phyloP scores from a whole-genome alignment of 1,284 basidiomycete genomes.

The Sporisorium sorghi region DNA sequence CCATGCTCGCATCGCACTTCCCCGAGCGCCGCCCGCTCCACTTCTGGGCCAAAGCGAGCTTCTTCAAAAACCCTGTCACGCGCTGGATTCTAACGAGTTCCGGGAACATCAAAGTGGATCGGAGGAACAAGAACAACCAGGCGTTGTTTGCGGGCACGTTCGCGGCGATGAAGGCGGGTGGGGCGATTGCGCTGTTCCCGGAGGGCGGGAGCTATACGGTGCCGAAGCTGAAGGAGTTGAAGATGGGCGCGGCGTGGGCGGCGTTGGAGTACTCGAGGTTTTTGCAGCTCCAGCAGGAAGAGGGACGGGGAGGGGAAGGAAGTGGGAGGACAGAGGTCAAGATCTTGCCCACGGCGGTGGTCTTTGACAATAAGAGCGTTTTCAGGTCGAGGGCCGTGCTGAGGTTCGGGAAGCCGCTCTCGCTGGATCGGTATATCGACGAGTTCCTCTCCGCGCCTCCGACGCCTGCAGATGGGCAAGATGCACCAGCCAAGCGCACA shows the following conservation, averaged over 20 bases:
- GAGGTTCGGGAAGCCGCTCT: conserved; percentile 81
- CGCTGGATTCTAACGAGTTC: conserved; percentile 83
- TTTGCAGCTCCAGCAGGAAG: conserved; percentile 17
- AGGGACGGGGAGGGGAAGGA: conserved; percentile 50
- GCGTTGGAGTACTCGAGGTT: conserved; percentile 86
- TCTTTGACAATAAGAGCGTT: conserved; percentile 93
- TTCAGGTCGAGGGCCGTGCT: conserved; percentile 79
- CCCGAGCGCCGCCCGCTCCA: conserved; percentile 83
- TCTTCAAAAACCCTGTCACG: conserved; percentile 78
- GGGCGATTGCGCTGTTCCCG: conserved; percentile 90
- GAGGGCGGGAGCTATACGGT: conserved; percentile 84
- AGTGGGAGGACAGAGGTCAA: too few relatives aligned
- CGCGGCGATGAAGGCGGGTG: conserved; percentile 80
- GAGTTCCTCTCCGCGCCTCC: conserved; percentile 76
- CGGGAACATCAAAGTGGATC: conserved; percentile 94
- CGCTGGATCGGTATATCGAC: conserved; percentile 79
- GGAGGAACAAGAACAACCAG: conserved; percentile 89
- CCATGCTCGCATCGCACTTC: conserved; percentile 74
- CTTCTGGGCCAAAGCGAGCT: conserved; percentile 85
- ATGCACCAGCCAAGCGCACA: background rate
- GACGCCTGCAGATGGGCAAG: too few relatives aligned
- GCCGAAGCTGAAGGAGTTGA: conserved; percentile 89
- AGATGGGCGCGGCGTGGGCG: conserved; percentile 95
- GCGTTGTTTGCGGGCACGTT: conserved; percentile 90
- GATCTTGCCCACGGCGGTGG: conserved; percentile 86